These are phyloP conservation scores for Suillus sp. DNA, from an alignment of 768 basidiomycete species.

Conservation along the genomic window DNA sequence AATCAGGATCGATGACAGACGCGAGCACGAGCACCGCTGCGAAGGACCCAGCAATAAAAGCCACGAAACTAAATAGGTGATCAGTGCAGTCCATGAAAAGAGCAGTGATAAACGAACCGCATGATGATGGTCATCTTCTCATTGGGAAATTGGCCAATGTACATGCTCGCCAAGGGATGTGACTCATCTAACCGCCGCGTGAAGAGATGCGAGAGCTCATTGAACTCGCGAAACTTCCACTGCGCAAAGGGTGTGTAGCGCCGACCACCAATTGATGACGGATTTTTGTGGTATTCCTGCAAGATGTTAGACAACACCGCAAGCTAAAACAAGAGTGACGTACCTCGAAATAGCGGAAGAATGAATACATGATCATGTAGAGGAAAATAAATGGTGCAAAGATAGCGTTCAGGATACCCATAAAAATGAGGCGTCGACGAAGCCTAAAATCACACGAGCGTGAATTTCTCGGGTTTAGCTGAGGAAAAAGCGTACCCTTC, in stretches of 20 bases:
- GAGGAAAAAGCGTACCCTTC: constrained; percentile 63
- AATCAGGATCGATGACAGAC: constrained; percentile 90
- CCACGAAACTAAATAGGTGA: constrained; percentile 69
- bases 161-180: constrained; percentile 89
- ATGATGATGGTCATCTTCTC: constrained; percentile 88
- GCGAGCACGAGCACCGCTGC: constrained; percentile 93
- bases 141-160: constrained; percentile 97
- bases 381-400: constrained; percentile 97
- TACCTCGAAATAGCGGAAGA: constrained; percentile 99
- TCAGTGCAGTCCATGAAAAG: background rate
- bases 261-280: constrained; percentile 89
- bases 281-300: constrained; percentile 99
- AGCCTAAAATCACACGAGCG: constrained; percentile 50
- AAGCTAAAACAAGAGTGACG: constrained; percentile 24
- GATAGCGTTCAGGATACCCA: constrained; percentile 94
- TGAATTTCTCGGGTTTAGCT: background rate
- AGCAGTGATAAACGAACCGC: constrained; percentile 59
- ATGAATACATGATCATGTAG: constrained; percentile 96
- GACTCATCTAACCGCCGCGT: constrained; percentile 83
- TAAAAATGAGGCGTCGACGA: constrained; percentile 86
- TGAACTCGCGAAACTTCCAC: constrained; percentile 99
- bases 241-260: constrained; percentile 93
- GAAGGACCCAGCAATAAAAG: constrained; percentile 96
- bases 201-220: constrained; percentile 95
- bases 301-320: background rate